These are phyloP conservation scores for Rhizopogon rudus DNA, from an alignment of 768 basidiomycete genomes.

Conservation along the genomic window DNA sequence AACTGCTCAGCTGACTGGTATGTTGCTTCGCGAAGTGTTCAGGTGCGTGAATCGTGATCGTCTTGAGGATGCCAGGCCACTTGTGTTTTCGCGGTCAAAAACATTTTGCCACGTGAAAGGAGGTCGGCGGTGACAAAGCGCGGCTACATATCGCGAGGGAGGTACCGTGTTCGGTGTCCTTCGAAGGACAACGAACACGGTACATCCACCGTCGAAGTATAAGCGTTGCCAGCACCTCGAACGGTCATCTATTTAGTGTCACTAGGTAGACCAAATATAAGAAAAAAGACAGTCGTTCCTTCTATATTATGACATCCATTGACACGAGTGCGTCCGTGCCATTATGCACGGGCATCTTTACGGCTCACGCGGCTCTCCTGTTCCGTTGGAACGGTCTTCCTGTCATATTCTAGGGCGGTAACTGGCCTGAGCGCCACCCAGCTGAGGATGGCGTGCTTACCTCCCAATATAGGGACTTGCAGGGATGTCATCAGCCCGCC, in stretches of 20 bases:
- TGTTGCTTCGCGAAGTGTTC: slow-evolving; percentile 56
- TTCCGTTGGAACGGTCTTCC: slow-evolving; percentile 80
- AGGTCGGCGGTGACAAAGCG: slow-evolving; percentile 92
- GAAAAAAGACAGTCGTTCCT: slow-evolving; percentile 50
- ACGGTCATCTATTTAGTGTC: slow-evolving; percentile 36
- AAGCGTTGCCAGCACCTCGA: slow-evolving; percentile 71
- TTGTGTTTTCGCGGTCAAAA: slow-evolving; percentile 71
- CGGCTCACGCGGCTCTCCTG: slow-evolving; percentile 91
- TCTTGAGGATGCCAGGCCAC: slow-evolving; percentile 79
- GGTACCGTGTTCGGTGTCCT: slow-evolving; percentile 77
- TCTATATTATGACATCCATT: slow-evolving; percentile 72
- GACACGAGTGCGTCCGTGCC: slow-evolving; percentile 88
- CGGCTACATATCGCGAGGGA: slow-evolving; percentile 55
- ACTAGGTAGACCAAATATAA: no score
- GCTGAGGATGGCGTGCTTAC: slow-evolving; percentile 70
- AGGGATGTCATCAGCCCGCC: slow-evolving; percentile 80
- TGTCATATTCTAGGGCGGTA: slow-evolving; percentile 93
- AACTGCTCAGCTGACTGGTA: no score
- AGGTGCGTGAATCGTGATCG: slow-evolving; percentile 69
- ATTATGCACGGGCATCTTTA: slow-evolving; percentile 96
- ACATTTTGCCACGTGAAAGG: slow-evolving; percentile 81
- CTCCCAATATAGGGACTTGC: slow-evolving; percentile 89
- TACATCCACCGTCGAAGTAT: neutral
- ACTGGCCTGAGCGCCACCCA: slow-evolving; percentile 85
- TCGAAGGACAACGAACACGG: neutral